Percentiles rank a stretch among this genome's conserved stretches.
phyloP scores from a whole-genome alignment of 176 grass and related monocot genomes.

The Phragmites australis region DNA sequence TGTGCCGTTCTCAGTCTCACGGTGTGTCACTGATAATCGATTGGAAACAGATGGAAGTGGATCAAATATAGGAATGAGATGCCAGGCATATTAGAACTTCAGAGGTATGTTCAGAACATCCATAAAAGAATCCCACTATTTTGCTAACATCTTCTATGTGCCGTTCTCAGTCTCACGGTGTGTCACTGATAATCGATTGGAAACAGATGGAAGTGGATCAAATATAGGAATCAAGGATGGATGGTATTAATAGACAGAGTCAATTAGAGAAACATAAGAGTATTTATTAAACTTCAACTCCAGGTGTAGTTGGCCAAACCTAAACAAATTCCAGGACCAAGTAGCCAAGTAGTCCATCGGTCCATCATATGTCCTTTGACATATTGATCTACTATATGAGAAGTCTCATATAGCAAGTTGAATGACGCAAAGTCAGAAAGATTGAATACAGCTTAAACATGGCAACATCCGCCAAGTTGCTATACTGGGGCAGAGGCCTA shows the following conservation, averaged over 20 bases:
- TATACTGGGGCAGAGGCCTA: neutral
- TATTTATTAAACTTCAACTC: neutral
- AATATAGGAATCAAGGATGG: neutral
- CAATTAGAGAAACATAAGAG: slow-evolving; percentile 9
- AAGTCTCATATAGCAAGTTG: slow-evolving; percentile 2
- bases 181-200: neutral
- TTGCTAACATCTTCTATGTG: neutral
- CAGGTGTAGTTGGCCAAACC: neutral
- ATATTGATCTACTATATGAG: neutral
- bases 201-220: neutral
- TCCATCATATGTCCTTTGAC: neutral
- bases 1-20: neutral
- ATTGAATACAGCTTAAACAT: neutral
- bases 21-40: neutral
- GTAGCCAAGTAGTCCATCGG: neutral
- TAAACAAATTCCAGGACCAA: neutral
- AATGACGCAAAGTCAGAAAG: neutral
- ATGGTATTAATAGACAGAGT: neutral
- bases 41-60: neutral
- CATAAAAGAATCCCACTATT: neutral
- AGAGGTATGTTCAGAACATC: neutral
- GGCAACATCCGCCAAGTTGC: neutral
- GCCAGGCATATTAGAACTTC: neutral
- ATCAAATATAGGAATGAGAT: neutral
- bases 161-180: too few relatives aligned